Conservation (phyloP, 345 rosid genomes). For the Cochlearia excelsa region DNA sequence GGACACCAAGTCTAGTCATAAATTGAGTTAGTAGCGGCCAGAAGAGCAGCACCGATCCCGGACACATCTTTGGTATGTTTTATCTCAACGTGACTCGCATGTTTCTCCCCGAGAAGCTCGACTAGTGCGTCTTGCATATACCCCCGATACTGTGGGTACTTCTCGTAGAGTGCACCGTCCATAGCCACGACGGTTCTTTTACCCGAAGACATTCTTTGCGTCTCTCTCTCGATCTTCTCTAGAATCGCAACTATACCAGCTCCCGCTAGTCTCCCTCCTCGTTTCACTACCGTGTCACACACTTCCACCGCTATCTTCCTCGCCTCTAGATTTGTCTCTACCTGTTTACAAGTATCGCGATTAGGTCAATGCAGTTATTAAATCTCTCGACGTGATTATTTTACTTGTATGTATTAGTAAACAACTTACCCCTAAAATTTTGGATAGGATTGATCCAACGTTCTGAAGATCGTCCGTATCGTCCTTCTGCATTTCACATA, state of each 20-base stretch:
- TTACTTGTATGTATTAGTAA: background rate
- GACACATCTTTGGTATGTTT: constrained; percentile 83
- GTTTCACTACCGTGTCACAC: constrained; percentile 62
- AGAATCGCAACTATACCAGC: constrained; percentile 87
- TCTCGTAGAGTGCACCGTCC: constrained; percentile 80
- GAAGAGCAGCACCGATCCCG: constrained; percentile 83
- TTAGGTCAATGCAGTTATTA: background rate
- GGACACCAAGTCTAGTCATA: constrained; percentile 12
- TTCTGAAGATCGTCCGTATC: constrained; percentile 52
- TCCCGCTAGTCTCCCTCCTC: constrained; percentile 80
- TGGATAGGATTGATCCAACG: constrained; percentile 56
- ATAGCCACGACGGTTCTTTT: constrained; percentile 76
- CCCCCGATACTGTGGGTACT: constrained; percentile 60
- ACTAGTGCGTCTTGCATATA: constrained; percentile 60
- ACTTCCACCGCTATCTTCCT: constrained; percentile 54
- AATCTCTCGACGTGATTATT: constrained; percentile 1
- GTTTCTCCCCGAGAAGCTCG: constrained; percentile 61
- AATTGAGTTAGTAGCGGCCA: constrained; percentile 79
- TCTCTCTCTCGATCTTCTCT: constrained; percentile 70
- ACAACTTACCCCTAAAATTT: constrained; percentile 45
- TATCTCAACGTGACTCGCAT: constrained; percentile 49
- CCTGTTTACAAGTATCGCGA: constrained; percentile 32
- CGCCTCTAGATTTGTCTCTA: constrained; percentile 46
- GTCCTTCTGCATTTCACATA: constrained; percentile 72
- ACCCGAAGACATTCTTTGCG: constrained; percentile 50